These are phyloP conservation scores for Sarcomyxa edulis DNA, from an alignment of 768 basidiomycete species.

Conservation along the genomic window DNA sequence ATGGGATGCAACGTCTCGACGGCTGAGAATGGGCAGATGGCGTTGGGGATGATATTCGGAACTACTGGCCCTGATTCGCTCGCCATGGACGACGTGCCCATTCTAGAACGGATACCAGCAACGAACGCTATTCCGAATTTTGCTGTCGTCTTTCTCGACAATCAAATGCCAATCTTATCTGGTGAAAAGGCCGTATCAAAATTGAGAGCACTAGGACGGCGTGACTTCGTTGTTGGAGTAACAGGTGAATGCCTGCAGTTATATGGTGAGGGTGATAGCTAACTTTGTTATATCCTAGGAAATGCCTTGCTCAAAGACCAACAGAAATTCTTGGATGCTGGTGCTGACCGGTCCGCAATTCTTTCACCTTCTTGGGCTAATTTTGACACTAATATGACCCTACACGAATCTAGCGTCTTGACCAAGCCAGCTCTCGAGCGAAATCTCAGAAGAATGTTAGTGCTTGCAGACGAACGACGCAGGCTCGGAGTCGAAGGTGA, in stretches of 20 bases:
- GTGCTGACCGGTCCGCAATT: constrained; percentile 6
- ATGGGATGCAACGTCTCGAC: constrained; percentile 71
- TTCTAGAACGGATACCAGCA: constrained; percentile 30
- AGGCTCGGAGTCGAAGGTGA: too few species aligned
- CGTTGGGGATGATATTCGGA: constrained; percentile 66
- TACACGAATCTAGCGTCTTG: constrained; percentile 45
- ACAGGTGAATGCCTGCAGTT: constrained; percentile 30
- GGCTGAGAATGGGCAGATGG: constrained; percentile 80
- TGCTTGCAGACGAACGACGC: constrained; percentile 41
- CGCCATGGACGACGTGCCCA: constrained; percentile 28
- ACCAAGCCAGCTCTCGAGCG: constrained; percentile 78
- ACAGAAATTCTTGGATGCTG: constrained; percentile 8
- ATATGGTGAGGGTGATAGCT: background rate
- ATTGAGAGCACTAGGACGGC: constrained; percentile 43
- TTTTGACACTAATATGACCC: constrained; percentile 8
- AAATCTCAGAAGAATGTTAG: constrained; percentile 38
- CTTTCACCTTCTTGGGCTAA: too few species aligned
- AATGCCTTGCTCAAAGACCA: constrained; percentile 51
- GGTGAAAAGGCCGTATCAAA: constrained; percentile 50
- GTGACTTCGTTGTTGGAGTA: constrained; percentile 61
- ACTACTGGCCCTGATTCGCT: constrained; percentile 33
- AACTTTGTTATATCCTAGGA: constrained; percentile 8
- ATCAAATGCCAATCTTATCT: constrained; percentile 66
- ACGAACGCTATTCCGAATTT: constrained; percentile 7
- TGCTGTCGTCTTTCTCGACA: constrained; percentile 29